Evolutionary conservation across 164 flowering plant species (phyloP), one percentile per base, ranked within the genome.

Genomic region (Macadamia integrifolia): DNA sequence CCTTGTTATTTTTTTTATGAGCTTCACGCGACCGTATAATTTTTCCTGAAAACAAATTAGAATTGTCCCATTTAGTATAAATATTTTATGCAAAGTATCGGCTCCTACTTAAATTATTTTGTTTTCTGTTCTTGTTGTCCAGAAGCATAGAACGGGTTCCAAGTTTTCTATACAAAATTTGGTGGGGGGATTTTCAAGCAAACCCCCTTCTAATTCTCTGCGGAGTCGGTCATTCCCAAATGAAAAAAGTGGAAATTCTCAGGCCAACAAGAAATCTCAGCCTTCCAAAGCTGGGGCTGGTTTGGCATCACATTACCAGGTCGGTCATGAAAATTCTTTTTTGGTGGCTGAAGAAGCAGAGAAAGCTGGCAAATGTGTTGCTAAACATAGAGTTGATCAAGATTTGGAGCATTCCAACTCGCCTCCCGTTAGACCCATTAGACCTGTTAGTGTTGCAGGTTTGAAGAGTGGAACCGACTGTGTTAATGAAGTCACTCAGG

Each of bases 101-200:
- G 10, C 12, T 59, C 63, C 17, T 70, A 35, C 40, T 58, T 13
- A 63, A 50, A 18, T n/a, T 1, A 30, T 64, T 61, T 67, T 18
- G 9, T 74, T 44, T 17, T 60, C 15, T 56, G 50, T 40, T n/a
- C 29, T 76, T 74, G 3, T 70, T 75, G 6, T 71, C 58, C 87
- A 90, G 96, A 89, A 82, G 76, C 92, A 90, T 66, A 82, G 91
- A 80, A 78, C 82, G 66, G 84, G 79, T 73, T 81, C 90, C 61
- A 91, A 89, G 74, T 78, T 81, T 73, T 83, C 90, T 31, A 31
- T 81, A 12, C 88, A 82, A 64, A 81, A 82, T 70, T 81, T 82
- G 81, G 85, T 78, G 62, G 87, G 87, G 46, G 91, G 85, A 48
- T 70, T 80, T 58, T 71, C 88, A 12, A 82, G 79, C 66, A 88